A percentile compares a stretch with the other conserved stretches of the same genome.
phyloP scores from a whole-genome alignment of 1,139 yeast genomes.

The Blastobotrys indianensis region DNA sequence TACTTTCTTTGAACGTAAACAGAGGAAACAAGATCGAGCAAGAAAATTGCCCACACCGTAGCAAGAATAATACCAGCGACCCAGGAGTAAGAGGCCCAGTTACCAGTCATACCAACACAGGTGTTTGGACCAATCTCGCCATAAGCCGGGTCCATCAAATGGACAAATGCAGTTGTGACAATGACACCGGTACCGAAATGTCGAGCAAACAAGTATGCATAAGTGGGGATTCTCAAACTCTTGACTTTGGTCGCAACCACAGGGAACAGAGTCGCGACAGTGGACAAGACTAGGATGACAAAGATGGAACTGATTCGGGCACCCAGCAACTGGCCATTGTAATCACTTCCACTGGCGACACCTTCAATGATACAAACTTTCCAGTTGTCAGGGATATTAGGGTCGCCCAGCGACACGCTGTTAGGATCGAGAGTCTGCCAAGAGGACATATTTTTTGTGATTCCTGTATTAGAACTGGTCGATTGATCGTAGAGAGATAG shows the following conservation, averaged over 20 bases:
- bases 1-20: constrained; percentile 24
- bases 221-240: constrained; percentile 42
- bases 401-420: constrained; percentile 27
- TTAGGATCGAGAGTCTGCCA: constrained; percentile 24
- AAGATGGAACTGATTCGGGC: constrained; percentile 71
- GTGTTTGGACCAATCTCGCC: constrained; percentile 44
- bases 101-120: constrained; percentile 47
- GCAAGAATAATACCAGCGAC: constrained; percentile 37
- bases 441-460: constrained; percentile 1
- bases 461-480: too few relatives aligned
- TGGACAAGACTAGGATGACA: constrained; percentile 55
- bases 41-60: constrained; percentile 34
- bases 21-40: constrained; percentile 28
- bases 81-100: constrained; percentile 33
- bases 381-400: constrained; percentile 34
- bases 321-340: constrained; percentile 44
- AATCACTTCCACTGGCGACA: constrained; percentile 37
- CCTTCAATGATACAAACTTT: constrained; percentile 38
- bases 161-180: constrained; percentile 82
- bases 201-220: constrained; percentile 59
- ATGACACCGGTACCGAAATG: constrained; percentile 88
- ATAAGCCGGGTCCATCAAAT: constrained; percentile 71
- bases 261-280: constrained; percentile 44
- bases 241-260: constrained; percentile 29
- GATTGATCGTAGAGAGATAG: background rate